phyloP scores from a whole-genome alignment of 257 asterid species.

The Cynanchum wilfordii region DNA sequence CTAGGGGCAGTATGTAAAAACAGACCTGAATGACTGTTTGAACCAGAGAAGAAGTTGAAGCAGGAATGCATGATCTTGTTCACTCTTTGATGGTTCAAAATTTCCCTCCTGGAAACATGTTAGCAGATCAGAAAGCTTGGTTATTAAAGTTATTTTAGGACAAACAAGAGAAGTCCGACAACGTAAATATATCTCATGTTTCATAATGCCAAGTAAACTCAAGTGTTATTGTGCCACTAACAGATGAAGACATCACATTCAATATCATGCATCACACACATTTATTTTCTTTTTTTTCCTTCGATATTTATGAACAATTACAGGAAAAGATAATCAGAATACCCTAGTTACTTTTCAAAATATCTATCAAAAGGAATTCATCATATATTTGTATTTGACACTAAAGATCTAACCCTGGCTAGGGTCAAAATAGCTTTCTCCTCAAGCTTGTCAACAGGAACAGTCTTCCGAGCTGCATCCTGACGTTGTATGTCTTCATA shows the following conservation, averaged over 20 bases:
- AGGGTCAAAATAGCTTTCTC: slow-evolving; percentile 81
- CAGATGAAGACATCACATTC: background rate
- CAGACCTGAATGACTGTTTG: slow-evolving; percentile 90
- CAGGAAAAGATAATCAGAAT: background rate
- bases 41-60: slow-evolving; percentile 97
- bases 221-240: background rate
- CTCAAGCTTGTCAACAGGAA: slow-evolving; percentile 79
- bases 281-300: background rate
- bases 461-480: slow-evolving; percentile 75
- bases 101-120: slow-evolving; percentile 64
- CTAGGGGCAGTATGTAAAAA: slow-evolving; percentile 11
- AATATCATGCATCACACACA: background rate
- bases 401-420: slow-evolving; percentile 67
- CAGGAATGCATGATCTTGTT: slow-evolving; percentile 77
- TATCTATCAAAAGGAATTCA: background rate
- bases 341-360: background rate
- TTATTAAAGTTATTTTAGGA: background rate
- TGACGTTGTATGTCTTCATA: slow-evolving; percentile 76
- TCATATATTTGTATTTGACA: slow-evolving; percentile 16
- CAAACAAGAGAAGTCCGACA: background rate
- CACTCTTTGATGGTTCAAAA: slow-evolving; percentile 63
- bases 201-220: background rate
- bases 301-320: background rate
- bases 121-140: slow-evolving; percentile 25
- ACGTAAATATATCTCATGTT: background rate